phyloP scores from a whole-genome alignment of 257 asterid genomes.

The Paulownia fortunei region DNA sequence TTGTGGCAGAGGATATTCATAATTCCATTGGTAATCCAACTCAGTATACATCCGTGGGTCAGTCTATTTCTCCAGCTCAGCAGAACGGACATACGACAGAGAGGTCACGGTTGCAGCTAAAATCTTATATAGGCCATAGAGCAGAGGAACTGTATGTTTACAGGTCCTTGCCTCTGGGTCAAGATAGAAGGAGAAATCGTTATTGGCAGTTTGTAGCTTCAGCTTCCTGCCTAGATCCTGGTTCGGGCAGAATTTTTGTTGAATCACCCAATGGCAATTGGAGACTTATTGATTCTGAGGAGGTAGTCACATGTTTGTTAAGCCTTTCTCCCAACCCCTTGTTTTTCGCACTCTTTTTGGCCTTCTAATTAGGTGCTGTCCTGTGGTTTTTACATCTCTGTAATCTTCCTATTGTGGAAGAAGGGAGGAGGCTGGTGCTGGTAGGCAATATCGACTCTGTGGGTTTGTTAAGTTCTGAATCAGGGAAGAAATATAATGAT shows the following conservation, averaged over 20 bases:
- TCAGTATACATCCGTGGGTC: conserved; percentile 47
- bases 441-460: background rate
- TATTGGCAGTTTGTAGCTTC: conserved; percentile 95
- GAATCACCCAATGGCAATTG: conserved; percentile 78
- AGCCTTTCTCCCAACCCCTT: background rate
- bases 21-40: conserved; percentile 44
- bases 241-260: conserved; percentile 91
- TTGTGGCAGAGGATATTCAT: conserved; percentile 49
- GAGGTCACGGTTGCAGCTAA: conserved; percentile 89
- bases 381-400: background rate
- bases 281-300: conserved; percentile 85
- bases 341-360: background rate
- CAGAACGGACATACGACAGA: conserved; percentile 79
- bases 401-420: background rate
- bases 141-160: conserved; percentile 90
- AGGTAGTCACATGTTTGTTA: conserved; percentile 50
- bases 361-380: background rate
- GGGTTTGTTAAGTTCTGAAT: conserved; percentile 1
- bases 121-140: conserved; percentile 86
- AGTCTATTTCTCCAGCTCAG: conserved; percentile 57
- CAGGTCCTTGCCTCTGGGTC: conserved; percentile 97
- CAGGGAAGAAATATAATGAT: background rate
- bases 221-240: conserved; percentile 85
- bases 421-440: conserved; percentile 5
- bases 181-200: conserved; percentile 94